Evolutionary conservation across 2,329 filamentous ascomycete species (phyloP).

Genomic region (Didymosphaeria variabile): DNA sequence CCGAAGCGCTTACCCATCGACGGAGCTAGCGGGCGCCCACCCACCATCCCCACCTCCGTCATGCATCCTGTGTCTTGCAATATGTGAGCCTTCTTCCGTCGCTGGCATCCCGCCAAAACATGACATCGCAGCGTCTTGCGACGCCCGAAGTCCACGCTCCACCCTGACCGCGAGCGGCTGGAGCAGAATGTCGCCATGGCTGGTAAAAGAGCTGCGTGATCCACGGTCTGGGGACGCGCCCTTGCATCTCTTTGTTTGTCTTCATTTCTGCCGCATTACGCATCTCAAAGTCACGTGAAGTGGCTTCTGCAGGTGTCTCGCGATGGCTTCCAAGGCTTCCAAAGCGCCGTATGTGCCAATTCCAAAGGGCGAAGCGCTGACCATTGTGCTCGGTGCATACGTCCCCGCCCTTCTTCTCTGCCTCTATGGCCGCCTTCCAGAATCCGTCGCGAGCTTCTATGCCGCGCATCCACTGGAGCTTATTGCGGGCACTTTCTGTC

Average conservation of each 20-base stretch:
- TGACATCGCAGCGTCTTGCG: not conserved
- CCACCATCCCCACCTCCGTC: not conserved
- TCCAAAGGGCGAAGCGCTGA: slow-evolving; percentile 4
- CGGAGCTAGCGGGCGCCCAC: not conserved
- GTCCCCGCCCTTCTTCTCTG: slow-evolving; percentile 1
- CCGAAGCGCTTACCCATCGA: not conserved
- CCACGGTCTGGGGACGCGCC: not conserved
- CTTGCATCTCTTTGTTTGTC: slow-evolving; percentile 11
- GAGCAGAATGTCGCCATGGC: not conserved
- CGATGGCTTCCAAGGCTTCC: not conserved
- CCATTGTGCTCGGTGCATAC: slow-evolving; percentile 4
- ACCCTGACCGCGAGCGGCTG: not conserved
- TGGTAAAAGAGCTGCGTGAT: slow-evolving; percentile 13
- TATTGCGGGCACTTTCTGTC: slow-evolving; percentile 3
- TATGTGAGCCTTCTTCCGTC: not conserved
- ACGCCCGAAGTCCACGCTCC: slow-evolving; percentile 3
- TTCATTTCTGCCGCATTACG: slow-evolving; percentile 2
- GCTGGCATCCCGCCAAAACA: slow-evolving; percentile 5
- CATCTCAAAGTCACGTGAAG: slow-evolving; percentile 5
- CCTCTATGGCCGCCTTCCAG: slow-evolving; percentile 8
- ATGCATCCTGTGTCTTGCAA: not conserved
- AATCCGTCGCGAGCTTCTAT: slow-evolving; percentile 3
- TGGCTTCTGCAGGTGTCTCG: not conserved
- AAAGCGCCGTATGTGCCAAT: slow-evolving; percentile 6
- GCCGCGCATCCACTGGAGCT: slow-evolving; percentile 6